Conservation (phyloP, 2,329 filamentous ascomycete species). For the Aschersonia sp. region DNA sequence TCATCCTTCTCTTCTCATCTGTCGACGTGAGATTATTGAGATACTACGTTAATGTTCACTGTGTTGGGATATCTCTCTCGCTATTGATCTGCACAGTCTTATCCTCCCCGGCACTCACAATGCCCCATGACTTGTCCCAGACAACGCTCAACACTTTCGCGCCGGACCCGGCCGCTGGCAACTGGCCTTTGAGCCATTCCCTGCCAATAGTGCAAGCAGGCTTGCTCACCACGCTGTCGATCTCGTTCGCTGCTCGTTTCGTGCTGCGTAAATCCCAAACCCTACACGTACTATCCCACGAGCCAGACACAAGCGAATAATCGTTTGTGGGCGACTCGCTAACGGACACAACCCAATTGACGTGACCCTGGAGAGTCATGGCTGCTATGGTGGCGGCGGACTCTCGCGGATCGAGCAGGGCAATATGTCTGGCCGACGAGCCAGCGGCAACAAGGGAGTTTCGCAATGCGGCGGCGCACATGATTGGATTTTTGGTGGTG, state of each 20-base stretch:
- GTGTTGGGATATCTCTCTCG: slow-evolving; percentile 36
- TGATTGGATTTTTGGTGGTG: slow-evolving; percentile 69
- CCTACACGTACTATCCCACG: slow-evolving; percentile 81
- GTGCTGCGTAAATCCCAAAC: slow-evolving; percentile 84
- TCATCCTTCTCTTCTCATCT: not conserved
- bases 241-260: slow-evolving; percentile 43
- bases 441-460: slow-evolving; percentile 54
- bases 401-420: slow-evolving; percentile 79
- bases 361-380: slow-evolving; percentile 85
- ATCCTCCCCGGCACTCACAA: slow-evolving; percentile 86
- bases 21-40: too few species aligned
- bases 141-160: slow-evolving; percentile 79
- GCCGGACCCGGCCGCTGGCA: slow-evolving; percentile 60
- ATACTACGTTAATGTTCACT: slow-evolving; percentile 10
- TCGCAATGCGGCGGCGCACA: slow-evolving; percentile 63
- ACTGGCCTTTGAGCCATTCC: slow-evolving; percentile 53
- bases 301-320: slow-evolving; percentile 77
- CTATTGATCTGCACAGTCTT: slow-evolving; percentile 88
- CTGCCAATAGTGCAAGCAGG: slow-evolving; percentile 62
- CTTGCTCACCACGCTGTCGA: slow-evolving; percentile 53
- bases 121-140: slow-evolving; percentile 78
- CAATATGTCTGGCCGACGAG: slow-evolving; percentile 75
- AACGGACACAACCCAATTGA: slow-evolving; percentile 51
- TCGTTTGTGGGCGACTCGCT: slow-evolving; percentile 45
- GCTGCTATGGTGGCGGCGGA: slow-evolving; percentile 63